Evolutionary conservation across 768 basidiomycete genomes (phyloP), one percentile per base, ranked within the genome.

Genomic region (Lactifluus subvellereus): DNA sequence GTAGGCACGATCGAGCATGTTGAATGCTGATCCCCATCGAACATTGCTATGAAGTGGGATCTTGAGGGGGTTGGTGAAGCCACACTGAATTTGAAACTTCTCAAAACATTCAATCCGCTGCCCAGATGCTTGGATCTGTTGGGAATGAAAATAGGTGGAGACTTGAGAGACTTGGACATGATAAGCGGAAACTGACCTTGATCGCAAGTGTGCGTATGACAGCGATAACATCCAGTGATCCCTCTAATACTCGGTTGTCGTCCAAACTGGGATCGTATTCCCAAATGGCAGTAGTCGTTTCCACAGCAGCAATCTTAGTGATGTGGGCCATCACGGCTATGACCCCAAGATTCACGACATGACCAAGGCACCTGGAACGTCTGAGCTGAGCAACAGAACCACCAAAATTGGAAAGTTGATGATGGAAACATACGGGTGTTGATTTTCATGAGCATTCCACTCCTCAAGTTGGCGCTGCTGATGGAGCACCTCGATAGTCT

Each of bases 241-340:
- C 51, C 27, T 3, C 27, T 27, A 27, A 27, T 27, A 27, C 27
- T 27, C 27, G 3, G 27, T 27, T 27, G 27, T 27, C 27, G 27
- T 27, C 27, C 27, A 27, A 27, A 27, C 6, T 14, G 1, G 58
- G 58, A 9, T 59, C 51, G 3, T 59, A 59, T 16, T 59, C 58
- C 50, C 58, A 59, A n/a, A 59, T 59, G 6, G 50, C 50, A 10
- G 42, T 60, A 0, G 59, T 27, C 1, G 42, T 60, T n/a, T 53
- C 51, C 1, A 60, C 33, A 1, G 16, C 52, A 1, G 43, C 43
- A 18, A 60, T 60, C 16, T 54, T 60, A 1, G 59, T 60, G 37
- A 60, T 54, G 16, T 45, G 43, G 1, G 5, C 4, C 59, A 60
- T 60, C 11, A 59, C 30, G 20, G 6, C 50, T 3, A 27, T 27